A percentile compares a stretch with the other conserved stretches of the same genome.
Conservation (phyloP, 805 yeast species). For the Cyberlindnera galapagoensis region DNA sequence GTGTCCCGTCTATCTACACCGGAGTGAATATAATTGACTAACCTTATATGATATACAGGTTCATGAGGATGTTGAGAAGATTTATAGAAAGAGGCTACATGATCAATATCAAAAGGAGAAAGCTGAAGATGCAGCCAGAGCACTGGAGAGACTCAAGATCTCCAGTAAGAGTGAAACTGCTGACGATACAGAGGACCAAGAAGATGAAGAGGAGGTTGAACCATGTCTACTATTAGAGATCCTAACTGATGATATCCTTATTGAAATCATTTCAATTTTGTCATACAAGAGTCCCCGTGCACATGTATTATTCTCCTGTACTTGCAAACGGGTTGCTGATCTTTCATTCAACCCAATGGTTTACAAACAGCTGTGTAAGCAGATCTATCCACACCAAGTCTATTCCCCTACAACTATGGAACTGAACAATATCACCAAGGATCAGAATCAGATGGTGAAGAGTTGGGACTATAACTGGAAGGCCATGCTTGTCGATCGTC, state of each 20-base stretch:
- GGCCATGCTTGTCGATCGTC: conserved; percentile 44
- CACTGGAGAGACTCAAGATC: conserved; percentile 1
- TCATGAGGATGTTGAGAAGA: conserved; percentile 53
- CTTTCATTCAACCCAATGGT: conserved; percentile 48
- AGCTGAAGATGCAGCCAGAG: conserved; percentile 5
- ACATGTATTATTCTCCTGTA: conserved; percentile 56
- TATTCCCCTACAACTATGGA: conserved; percentile 40
- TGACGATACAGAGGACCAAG: conserved; percentile 20
- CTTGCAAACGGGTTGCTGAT: conserved; percentile 51
- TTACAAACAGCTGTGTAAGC: conserved; percentile 44
- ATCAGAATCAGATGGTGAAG: conserved; percentile 31
- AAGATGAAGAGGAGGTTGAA: conserved; percentile 13
- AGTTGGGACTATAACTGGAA: conserved; percentile 35
- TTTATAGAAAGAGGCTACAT: conserved; percentile 52
- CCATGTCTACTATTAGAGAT: conserved; percentile 37
- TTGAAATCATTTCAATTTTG: conserved; percentile 42
- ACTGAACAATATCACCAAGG: conserved; percentile 29
- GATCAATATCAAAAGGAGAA: conserved; percentile 32
- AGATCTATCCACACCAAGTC: conserved; percentile 47
- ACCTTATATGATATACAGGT: conserved; percentile 7
- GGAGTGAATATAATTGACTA: no score
- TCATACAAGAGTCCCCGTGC: conserved; percentile 47
- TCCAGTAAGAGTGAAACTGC: conserved; percentile 1
- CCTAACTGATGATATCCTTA: conserved; percentile 55
- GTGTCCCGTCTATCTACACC: not conserved